These are phyloP conservation scores for Trichoderma endophyticum DNA, from an alignment of 2,329 filamentous ascomycete genomes.

Conservation along the genomic window DNA sequence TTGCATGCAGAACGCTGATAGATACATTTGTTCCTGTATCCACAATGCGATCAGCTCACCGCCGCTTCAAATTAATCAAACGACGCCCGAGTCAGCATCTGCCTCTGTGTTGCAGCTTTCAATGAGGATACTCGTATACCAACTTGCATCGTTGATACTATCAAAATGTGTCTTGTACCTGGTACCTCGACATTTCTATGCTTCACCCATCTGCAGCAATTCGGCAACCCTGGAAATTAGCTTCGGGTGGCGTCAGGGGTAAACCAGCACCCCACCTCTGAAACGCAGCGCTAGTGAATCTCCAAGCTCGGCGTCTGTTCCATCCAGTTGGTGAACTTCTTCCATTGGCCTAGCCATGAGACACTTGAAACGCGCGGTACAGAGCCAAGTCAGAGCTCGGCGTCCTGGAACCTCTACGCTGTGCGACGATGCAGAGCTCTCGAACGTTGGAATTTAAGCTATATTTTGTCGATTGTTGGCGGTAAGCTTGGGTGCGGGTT, in stretches of 20 bases:
- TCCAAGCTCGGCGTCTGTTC: conserved; percentile 13
- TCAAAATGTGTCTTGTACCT: neutral
- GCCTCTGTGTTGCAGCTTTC: neutral
- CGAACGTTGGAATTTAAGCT: neutral
- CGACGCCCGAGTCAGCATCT: neutral
- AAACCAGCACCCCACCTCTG: neutral
- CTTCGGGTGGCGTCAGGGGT: conserved; percentile 16
- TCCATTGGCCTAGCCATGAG: conserved; percentile 2
- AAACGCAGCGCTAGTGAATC: conserved; percentile 14
- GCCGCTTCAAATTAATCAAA: neutral
- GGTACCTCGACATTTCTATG: neutral
- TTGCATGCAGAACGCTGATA: neutral
- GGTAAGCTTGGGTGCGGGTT: neutral
- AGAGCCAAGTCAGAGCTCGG: neutral
- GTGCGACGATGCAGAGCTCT: neutral
- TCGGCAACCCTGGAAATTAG: conserved; percentile 13
- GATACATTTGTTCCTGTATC: neutral
- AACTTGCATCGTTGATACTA: neutral
- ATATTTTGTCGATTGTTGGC: neutral
- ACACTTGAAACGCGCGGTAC: conserved; percentile 16
- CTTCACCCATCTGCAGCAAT: neutral
- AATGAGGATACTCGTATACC: neutral
- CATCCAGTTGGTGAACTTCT: conserved; percentile 6
- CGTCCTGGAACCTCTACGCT: neutral
- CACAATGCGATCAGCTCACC: neutral